Evolutionary conservation across 1,284 basidiomycete species (phyloP).

Genomic region (Erythrobasidium hasegawianum): DNA sequence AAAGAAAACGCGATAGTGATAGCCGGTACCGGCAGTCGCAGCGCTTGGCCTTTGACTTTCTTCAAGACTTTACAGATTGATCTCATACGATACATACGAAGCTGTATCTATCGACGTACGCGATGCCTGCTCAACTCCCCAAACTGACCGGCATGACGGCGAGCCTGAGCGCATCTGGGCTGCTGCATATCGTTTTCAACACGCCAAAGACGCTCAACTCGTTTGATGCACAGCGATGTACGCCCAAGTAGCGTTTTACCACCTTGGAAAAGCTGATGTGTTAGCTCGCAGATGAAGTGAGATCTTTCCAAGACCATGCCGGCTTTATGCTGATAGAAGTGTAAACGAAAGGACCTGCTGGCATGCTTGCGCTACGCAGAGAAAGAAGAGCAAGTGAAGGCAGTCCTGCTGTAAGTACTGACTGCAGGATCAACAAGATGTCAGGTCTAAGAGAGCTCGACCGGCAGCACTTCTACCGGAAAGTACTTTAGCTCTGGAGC

Average conservation of each 20-base stretch:
- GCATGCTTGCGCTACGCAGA: slow-evolving; percentile 12
- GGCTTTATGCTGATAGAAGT: not conserved
- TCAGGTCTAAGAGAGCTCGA: not conserved
- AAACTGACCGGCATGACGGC: not conserved
- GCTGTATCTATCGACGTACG: no score
- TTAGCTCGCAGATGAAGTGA: slow-evolving; percentile 9
- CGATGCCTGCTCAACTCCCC: not conserved
- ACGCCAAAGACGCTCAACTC: slow-evolving; percentile 31
- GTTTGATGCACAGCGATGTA: slow-evolving; percentile 31
- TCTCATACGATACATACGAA: no score
- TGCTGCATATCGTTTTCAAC: slow-evolving; percentile 23
- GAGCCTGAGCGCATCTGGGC: slow-evolving; percentile 3
- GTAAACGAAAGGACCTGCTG: slow-evolving; percentile 27
- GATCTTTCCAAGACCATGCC: not conserved
- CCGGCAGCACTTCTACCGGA: slow-evolving; percentile 19
- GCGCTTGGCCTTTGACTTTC: no score
- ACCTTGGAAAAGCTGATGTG: not conserved
- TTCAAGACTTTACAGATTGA: no score
- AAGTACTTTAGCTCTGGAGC: slow-evolving; percentile 32
- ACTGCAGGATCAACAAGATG: not conserved
- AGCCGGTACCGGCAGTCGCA: no score
- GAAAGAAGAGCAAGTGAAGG: slow-evolving; percentile 16
- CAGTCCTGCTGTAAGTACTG: slow-evolving; percentile 14
- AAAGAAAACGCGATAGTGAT: no score
- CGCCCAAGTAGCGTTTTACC: not conserved